Evolutionary conservation across 257 asterid genomes (phyloP).

Genomic region (Voacanga thouarsii): DNA sequence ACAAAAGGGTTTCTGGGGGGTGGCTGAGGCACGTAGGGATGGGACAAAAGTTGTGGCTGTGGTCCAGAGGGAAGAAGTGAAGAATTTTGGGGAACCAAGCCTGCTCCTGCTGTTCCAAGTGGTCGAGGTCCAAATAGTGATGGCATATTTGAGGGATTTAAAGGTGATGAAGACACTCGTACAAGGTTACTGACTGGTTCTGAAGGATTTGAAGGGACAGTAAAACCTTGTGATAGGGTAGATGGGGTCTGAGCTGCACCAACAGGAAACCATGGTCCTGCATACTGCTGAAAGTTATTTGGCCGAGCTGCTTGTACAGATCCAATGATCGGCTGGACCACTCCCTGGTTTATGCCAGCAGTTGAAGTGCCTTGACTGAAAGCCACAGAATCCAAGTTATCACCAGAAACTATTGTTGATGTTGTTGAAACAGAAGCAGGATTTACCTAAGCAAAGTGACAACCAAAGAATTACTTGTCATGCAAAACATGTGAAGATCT

Average conservation of each 20-base stretch:
- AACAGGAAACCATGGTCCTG: slow-evolving; percentile 58
- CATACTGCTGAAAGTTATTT: slow-evolving; percentile 48
- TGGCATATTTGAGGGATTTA: slow-evolving; percentile 37
- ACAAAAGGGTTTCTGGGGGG: slow-evolving; percentile 40
- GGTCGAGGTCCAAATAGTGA: slow-evolving; percentile 50
- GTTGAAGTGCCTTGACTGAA: slow-evolving; percentile 32
- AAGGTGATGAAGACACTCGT: slow-evolving; percentile 37
- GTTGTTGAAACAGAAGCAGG: slow-evolving; percentile 44
- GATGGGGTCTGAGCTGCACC: slow-evolving; percentile 41
- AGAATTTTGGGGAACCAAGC: slow-evolving; percentile 44
- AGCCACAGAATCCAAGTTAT: slow-evolving; percentile 23
- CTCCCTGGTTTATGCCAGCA: slow-evolving; percentile 39
- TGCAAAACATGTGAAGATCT: neutral
- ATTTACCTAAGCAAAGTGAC: slow-evolving; percentile 40
- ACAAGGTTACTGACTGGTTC: slow-evolving; percentile 31
- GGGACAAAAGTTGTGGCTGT: slow-evolving; percentile 36
- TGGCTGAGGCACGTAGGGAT: slow-evolving; percentile 40
- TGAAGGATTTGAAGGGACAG: slow-evolving; percentile 30
- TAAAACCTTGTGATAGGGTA: slow-evolving; percentile 32
- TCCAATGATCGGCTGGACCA: slow-evolving; percentile 37
- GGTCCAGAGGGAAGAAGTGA: slow-evolving; percentile 36
- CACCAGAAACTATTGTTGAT: slow-evolving; percentile 37
- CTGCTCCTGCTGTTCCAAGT: slow-evolving; percentile 41
- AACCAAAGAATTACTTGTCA: slow-evolving; percentile 13
- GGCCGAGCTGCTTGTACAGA: slow-evolving; percentile 38